Conservation (phyloP, 1,139 yeast species). For the Ogataea hybrid region DNA sequence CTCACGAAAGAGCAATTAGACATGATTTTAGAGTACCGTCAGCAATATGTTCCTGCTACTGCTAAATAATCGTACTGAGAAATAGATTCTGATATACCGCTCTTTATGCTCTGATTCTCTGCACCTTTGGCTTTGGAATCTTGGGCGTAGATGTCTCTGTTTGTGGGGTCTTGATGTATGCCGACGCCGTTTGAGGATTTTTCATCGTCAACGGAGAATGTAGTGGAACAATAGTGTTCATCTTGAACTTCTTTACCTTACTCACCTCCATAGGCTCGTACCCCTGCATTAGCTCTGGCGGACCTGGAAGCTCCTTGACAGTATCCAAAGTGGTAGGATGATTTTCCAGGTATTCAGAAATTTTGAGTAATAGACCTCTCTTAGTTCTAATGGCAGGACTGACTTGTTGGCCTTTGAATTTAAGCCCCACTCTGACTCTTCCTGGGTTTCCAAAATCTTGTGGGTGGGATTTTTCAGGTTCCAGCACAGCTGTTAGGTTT, state of each 20-base stretch:
- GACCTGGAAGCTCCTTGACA: constrained; percentile 61
- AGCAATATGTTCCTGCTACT: constrained; percentile 42
- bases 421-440: constrained; percentile 72
- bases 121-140: constrained; percentile 47
- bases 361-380: constrained; percentile 59
- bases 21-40: constrained; percentile 60
- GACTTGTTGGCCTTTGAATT: constrained; percentile 43
- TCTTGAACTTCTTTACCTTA: constrained; percentile 74
- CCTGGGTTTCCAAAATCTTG: constrained; percentile 98
- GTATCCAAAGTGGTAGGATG: constrained; percentile 74
- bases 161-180: constrained; percentile 54
- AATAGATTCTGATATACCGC: constrained; percentile 1
- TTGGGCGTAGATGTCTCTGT: constrained; percentile 33
- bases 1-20: constrained; percentile 53
- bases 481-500: constrained; percentile 57
- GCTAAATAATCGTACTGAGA: neutral
- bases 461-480: constrained; percentile 87
- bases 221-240: constrained; percentile 84
- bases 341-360: constrained; percentile 59
- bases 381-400: constrained; percentile 50
- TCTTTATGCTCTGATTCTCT: constrained; percentile 35
- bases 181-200: constrained; percentile 76
- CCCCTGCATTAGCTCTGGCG: constrained; percentile 43
- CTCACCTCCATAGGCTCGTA: constrained; percentile 67
- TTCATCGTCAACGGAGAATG: constrained; percentile 78